Conservation (phyloP, 73 alveolate genomes). For the Tetrahymena elliotti region DNA sequence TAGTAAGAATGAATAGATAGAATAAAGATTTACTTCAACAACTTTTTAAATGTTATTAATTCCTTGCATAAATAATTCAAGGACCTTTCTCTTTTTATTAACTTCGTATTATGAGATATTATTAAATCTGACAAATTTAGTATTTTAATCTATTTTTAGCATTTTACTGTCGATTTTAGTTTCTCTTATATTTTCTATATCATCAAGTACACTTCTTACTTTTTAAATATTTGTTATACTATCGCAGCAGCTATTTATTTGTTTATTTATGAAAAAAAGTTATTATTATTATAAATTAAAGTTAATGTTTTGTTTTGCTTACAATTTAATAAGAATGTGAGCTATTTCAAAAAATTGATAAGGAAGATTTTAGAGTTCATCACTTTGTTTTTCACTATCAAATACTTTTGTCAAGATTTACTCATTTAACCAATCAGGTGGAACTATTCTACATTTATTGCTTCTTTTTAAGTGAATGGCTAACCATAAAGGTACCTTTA, state of each 20-base stretch:
- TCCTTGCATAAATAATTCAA: neutral
- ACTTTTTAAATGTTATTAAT: neutral
- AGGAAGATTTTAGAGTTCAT: neutral
- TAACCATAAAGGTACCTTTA: slow-evolving; percentile 71
- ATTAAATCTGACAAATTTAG: neutral
- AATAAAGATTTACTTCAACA: neutral
- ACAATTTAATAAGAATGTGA: neutral
- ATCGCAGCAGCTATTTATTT: neutral
- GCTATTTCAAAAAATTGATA: neutral
- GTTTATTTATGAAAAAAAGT: too few species aligned
- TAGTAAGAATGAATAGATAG: neutral
- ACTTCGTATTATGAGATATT: neutral
- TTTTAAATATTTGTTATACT: neutral
- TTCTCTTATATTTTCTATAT: neutral
- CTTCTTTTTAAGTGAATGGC: slow-evolving; percentile 58
- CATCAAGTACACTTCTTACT: neutral
- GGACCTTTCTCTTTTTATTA: neutral
- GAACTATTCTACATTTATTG: slow-evolving; percentile 58
- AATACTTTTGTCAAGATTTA: slow-evolving; percentile 58
- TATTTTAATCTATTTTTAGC: neutral
- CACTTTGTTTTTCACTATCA: slow-evolving; percentile 46
- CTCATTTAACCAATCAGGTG: slow-evolving; percentile 67
- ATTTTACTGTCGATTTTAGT: neutral
- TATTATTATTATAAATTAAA: too few species aligned
- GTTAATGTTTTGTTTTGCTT: neutral